phyloP scores from a whole-genome alignment of 1,284 basidiomycete genomes.

The Rhodotorula sp. region DNA sequence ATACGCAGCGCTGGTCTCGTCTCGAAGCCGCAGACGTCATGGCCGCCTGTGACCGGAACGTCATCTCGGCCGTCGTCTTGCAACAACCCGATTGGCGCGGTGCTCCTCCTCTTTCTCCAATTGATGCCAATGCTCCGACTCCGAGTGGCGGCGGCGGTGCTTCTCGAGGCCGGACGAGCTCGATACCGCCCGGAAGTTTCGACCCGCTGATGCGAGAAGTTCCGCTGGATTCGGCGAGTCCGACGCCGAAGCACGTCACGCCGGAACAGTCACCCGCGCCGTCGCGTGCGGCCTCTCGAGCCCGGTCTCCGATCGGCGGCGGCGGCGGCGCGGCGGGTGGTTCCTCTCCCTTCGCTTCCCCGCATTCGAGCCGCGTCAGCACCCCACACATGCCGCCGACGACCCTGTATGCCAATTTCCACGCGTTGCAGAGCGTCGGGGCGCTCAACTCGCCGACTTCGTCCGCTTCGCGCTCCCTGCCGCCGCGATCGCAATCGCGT shows the following conservation, averaged over 20 bases:
- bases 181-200: background rate
- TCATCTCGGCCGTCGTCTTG: conserved; percentile 1
- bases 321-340: background rate
- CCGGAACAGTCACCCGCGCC: conserved; percentile 3
- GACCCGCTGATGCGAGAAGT: background rate
- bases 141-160: background rate
- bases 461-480: conserved; percentile 14
- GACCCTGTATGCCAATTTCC: conserved; percentile 38
- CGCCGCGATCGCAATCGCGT: background rate
- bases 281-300: conserved; percentile 18
- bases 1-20: conserved; percentile 64
- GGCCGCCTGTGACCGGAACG: conserved; percentile 57
- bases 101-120: background rate
- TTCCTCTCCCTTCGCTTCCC: conserved; percentile 10
- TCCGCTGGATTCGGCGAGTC: conserved; percentile 10
- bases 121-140: background rate
- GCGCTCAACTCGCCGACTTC: conserved; percentile 4
- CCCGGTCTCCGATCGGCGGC: conserved; percentile 12
- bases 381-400: conserved; percentile 35
- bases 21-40: conserved; percentile 67
- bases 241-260: conserved; percentile 12
- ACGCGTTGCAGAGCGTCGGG: conserved; percentile 20
- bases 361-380: conserved; percentile 2
- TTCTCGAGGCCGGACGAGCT: background rate
- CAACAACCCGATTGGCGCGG: conserved; percentile 61